Conservation (phyloP, 2,329 filamentous ascomycete species). For the Massarina eburnea region DNA sequence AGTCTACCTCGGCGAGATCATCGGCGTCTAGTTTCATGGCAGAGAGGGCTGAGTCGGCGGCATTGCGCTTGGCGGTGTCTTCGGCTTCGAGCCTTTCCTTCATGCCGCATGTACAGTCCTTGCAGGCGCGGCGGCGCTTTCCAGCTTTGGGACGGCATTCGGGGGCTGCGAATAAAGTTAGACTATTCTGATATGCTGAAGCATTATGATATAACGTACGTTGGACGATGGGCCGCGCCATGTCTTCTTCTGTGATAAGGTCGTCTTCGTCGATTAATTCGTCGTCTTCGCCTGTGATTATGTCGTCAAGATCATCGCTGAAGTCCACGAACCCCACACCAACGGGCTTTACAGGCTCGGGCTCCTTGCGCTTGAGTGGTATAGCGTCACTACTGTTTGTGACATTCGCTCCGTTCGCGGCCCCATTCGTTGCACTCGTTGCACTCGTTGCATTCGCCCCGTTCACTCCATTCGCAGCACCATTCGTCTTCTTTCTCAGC, state of each 20-base stretch:
- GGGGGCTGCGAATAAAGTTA: slow-evolving; percentile 57
- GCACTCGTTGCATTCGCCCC: slow-evolving; percentile 20
- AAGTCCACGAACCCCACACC: slow-evolving; percentile 59
- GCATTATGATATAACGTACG: slow-evolving; percentile 60
- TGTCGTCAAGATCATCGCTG: slow-evolving; percentile 61
- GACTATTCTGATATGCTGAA: not conserved
- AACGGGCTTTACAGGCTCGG: slow-evolving; percentile 37
- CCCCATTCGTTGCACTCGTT: slow-evolving; percentile 17
- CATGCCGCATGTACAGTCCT: slow-evolving; percentile 95
- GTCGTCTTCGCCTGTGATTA: slow-evolving; percentile 65
- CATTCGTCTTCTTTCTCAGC: slow-evolving; percentile 62
- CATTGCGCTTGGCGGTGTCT: slow-evolving; percentile 67
- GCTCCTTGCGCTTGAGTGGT: slow-evolving; percentile 45
- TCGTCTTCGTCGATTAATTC: slow-evolving; percentile 91
- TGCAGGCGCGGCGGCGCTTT: slow-evolving; percentile 90
- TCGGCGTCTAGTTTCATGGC: slow-evolving; percentile 71
- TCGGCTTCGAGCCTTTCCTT: slow-evolving; percentile 84
- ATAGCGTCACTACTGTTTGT: slow-evolving; percentile 29
- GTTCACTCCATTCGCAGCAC: slow-evolving; percentile 22
- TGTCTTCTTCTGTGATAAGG: slow-evolving; percentile 81
- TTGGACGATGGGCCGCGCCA: slow-evolving; percentile 73
- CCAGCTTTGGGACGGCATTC: slow-evolving; percentile 86
- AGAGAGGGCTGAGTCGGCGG: slow-evolving; percentile 66
- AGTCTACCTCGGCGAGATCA: slow-evolving; percentile 89
- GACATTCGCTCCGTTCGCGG: slow-evolving; percentile 20